Evolutionary conservation across 352 stramenopile genomes (phyloP), one percentile per base, ranked within the genome.

Genomic region (Blastocystis sp.): DNA sequence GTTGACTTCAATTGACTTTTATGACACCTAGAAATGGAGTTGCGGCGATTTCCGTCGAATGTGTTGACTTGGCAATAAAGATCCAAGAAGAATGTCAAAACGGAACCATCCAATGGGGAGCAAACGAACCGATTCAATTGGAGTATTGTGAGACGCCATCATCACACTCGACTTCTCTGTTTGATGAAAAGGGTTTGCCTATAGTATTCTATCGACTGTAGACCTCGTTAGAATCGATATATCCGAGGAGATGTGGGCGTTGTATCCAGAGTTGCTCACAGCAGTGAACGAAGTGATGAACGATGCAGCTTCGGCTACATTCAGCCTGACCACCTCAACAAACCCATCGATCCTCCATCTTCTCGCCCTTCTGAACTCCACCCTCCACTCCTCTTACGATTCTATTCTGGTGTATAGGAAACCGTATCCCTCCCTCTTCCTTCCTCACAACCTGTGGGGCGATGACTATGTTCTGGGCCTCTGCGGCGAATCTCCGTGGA

Each of bases 401-500:
- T 44, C 57, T 40, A 3, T 34, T 67, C 32, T 67, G 27, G 6
- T 42, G 32, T 67, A 34, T 40, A 42, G 32, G 3, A 67, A 67
- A 38, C 18, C 24, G 21, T 57, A 29, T 16, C 21, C 18, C 16
- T 56, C 64, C 16, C 36, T 76, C 16, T 76, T 56, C 48, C 34
- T 76, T 8, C 32, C 40, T 36, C 64, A 76, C 27, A 38, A 76
- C 32, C 27, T 76, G 16, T 76, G 64, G 64, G 64, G 64, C 4
- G 64, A 76, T 16, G 11, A 27, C 27, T 76, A 44, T 27, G 64
- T 51, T 8, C 8, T 76, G 3, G 42, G 36, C 64, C 29, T 18
- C 48, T 24, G 38, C 8, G 21, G 51, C 38, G 24, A 48, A 18
- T 36, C 14, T 42, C 29, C 44, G 44, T 51, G 8, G 8, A 51